These are phyloP conservation scores for Speleostelium caveatum DNA, from an alignment of 78 protist genomes.

Conservation along the genomic window DNA sequence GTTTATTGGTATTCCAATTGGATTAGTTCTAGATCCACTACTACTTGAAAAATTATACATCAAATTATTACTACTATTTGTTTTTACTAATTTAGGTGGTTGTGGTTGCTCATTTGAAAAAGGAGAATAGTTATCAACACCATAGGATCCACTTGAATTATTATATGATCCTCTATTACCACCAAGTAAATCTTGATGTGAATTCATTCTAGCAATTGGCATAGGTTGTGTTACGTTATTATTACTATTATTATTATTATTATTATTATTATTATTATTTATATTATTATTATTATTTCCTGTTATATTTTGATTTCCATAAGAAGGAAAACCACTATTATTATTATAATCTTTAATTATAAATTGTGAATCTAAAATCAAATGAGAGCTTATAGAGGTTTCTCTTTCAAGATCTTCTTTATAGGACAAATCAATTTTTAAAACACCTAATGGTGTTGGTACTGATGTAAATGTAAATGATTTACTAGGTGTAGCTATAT, in stretches of 20 bases:
- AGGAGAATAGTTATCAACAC: no score
- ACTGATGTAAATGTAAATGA: conserved; percentile 42
- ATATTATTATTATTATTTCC: background rate
- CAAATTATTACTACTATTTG: background rate
- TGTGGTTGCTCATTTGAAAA: no score
- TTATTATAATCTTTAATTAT: conserved; percentile 72
- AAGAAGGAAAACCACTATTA: background rate
- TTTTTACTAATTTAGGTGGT: background rate
- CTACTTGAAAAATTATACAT: background rate
- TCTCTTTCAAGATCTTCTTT: conserved; percentile 38
- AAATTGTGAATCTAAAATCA: conserved; percentile 69
- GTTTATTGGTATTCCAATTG: conserved; percentile 6
- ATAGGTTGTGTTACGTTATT: background rate
- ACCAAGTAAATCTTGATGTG: conserved; percentile 9
- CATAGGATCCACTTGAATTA: background rate
- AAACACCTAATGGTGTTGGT: conserved; percentile 41
- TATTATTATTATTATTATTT: background rate
- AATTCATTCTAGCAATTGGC: conserved; percentile 12
- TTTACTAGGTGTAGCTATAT: conserved; percentile 48
- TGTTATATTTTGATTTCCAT: background rate
- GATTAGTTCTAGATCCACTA: background rate
- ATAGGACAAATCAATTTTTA: conserved; percentile 24
- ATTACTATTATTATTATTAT: background rate
- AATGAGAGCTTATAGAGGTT: conserved; percentile 47
- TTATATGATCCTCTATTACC: background rate